Conservation (phyloP, 371 early-diverging fungal species). For the Syncephalastrum sp. region DNA sequence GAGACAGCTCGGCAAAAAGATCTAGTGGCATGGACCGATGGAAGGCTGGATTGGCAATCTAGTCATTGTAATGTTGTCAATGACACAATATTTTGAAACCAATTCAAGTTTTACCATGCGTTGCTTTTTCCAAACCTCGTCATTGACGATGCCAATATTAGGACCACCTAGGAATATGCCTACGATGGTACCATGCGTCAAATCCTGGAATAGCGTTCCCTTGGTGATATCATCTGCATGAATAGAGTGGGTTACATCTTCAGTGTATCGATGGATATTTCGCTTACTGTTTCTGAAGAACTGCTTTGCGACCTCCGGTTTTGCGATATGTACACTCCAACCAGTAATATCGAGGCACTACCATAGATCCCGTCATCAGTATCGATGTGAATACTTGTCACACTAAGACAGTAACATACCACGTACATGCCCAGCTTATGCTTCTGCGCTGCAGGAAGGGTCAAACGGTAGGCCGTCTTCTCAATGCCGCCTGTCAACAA, state of each 20-base stretch:
- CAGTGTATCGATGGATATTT: no score
- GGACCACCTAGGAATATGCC: conserved; percentile 28
- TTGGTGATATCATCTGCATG: no score
- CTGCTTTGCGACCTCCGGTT: conserved; percentile 17
- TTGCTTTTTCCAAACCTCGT: conserved; percentile 35
- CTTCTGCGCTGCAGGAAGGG: conserved; percentile 3
- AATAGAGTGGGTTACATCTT: no score
- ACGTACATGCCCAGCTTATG: conserved; percentile 8
- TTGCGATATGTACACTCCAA: conserved; percentile 21
- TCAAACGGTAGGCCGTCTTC: conserved; percentile 3
- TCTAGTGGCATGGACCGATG: conserved; percentile 24
- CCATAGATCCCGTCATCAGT: neutral
- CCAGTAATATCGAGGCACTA: conserved; percentile 12
- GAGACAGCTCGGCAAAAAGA: conserved; percentile 22
- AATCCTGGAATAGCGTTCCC: no score
- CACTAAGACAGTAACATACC: neutral
- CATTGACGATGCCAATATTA: conserved; percentile 32
- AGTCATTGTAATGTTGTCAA: neutral
- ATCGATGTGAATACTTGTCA: no score
- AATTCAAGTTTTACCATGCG: conserved; percentile 18
- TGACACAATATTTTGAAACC: no score
- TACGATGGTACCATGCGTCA: conserved; percentile 12
- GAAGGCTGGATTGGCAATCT: conserved; percentile 25
- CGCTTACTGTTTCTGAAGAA: conserved; percentile 12
- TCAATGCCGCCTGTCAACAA: no score